Conservation (phyloP, 2,329 filamentous ascomycete species). For the Exophiala lecanii-corni region DNA sequence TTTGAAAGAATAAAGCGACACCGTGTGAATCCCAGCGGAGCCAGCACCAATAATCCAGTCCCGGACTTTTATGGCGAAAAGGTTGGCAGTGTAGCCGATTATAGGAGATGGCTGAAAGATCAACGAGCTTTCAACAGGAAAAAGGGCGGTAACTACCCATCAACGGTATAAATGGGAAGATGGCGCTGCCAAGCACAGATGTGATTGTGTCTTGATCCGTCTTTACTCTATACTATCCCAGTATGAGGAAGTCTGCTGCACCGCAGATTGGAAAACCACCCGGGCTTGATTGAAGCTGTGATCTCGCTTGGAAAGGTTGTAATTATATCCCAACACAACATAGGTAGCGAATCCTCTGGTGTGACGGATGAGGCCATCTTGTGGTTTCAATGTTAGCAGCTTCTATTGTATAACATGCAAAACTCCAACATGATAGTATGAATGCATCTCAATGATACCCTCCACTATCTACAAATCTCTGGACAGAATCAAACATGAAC, state of each 20-base stretch:
- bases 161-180: slow-evolving; percentile 7
- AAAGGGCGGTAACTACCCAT: slow-evolving; percentile 40
- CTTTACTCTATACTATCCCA: too few species aligned
- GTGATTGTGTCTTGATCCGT: too few species aligned
- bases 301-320: too few species aligned
- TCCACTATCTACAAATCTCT: too few species aligned
- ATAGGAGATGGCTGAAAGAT: slow-evolving; percentile 94
- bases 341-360: too few species aligned
- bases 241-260: too few species aligned
- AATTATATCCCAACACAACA: too few species aligned
- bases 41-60: slow-evolving; percentile 85
- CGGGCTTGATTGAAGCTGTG: background rate
- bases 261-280: too few species aligned
- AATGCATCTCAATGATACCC: too few species aligned
- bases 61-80: slow-evolving; percentile 99
- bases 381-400: background rate
- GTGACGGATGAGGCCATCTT: too few species aligned
- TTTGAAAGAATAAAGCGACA: slow-evolving; percentile 87
- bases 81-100: slow-evolving; percentile 86
- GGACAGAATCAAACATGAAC: too few species aligned
- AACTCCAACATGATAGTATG: background rate
- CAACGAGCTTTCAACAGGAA: slow-evolving; percentile 96
- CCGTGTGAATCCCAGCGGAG: slow-evolving; percentile 83
- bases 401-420: slow-evolving; percentile 1
- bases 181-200: too few species aligned